Evolutionary conservation across 202 grass and related monocot species (phyloP), one percentile per base, ranked within the genome.

Genomic region (Saccharum hybrid): DNA sequence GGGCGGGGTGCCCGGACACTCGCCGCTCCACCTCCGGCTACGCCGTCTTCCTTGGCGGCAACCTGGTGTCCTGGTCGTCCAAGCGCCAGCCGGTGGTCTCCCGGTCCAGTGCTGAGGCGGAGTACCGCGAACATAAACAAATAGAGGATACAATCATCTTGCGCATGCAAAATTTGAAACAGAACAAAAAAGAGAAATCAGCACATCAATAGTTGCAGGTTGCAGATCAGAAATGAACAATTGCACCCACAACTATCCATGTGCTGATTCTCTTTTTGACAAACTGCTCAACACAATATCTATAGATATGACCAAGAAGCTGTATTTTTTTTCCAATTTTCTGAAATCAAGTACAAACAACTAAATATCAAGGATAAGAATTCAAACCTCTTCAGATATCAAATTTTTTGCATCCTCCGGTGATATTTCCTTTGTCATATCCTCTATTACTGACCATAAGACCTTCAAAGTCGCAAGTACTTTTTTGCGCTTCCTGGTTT

Each of bases 401-500:
- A 98, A 88, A 28, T 92, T 94, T 23, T 88, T 84, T 60, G 90
- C 85, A 61, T 90, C 91, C 80, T 95, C 92, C 14, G 96, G 90
- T 74, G 96, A 84, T 65, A 95, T 88, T 63, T 98, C 96, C 71
- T 71, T 95, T 12, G 91, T 95, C 37, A 95, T 63, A 23, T 95
- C 96, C 80, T 90, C 90, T 45, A 98, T 88, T 75, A 98, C 96
- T 43, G 91, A 90, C 68, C 96, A 92, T 68, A 98, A 75, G 51
- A 95, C 91, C 78, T 90, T 98, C 63, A 98, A 73, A 49, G 96
- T 98, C 72, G 96, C 93, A 84, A 95, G 74, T 39, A 98, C 91
- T 72, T 90, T 94, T 85, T 95, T 98, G 71, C 96, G 92, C 83
- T 93, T 91, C 64, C 87, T 63, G 43, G 91, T 93, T 85, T 98